phyloP scores from a whole-genome alignment of 495 filamentous ascomycete species.

The Bacidia gigantensis region DNA sequence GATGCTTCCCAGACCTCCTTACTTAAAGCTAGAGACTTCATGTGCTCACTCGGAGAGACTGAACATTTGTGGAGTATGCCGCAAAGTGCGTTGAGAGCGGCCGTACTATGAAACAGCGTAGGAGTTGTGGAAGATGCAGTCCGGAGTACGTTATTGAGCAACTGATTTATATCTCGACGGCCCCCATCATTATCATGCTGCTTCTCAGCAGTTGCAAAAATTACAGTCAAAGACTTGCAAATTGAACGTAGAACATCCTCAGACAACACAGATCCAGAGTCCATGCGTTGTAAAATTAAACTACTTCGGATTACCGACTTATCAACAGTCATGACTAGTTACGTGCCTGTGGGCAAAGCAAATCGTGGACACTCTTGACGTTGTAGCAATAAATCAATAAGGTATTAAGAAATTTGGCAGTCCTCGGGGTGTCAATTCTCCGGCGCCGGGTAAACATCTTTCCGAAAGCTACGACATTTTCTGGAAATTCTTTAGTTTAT shows the following conservation, averaged over 20 bases:
- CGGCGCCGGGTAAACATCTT: background rate
- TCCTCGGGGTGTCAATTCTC: no score
- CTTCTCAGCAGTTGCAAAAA: background rate
- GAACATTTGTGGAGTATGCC: slow-evolving; percentile 34
- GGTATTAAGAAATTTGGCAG: no score
- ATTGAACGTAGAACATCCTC: slow-evolving; percentile 11
- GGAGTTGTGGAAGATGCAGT: slow-evolving; percentile 23
- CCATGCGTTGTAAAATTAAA: no score
- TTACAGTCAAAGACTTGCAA: slow-evolving; percentile 4
- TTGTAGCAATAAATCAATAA: no score
- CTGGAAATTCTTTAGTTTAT: background rate
- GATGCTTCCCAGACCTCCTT: slow-evolving; percentile 40
- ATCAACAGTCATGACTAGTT: no score
- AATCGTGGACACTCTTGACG: no score
- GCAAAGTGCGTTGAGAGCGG: slow-evolving; percentile 33
- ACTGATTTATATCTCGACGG: background rate
- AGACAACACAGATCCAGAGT: background rate
- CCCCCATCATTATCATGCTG: slow-evolving; percentile 1
- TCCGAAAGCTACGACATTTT: background rate
- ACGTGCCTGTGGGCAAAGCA: no score
- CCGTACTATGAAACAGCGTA: slow-evolving; percentile 28
- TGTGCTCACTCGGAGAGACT: slow-evolving; percentile 23
- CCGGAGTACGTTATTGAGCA: slow-evolving; percentile 3
- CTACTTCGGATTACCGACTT: no score
- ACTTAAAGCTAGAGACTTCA: slow-evolving; percentile 32